These are phyloP conservation scores for Erigeron canadensis DNA, from an alignment of 129 eudicot species.

Conservation along the genomic window DNA sequence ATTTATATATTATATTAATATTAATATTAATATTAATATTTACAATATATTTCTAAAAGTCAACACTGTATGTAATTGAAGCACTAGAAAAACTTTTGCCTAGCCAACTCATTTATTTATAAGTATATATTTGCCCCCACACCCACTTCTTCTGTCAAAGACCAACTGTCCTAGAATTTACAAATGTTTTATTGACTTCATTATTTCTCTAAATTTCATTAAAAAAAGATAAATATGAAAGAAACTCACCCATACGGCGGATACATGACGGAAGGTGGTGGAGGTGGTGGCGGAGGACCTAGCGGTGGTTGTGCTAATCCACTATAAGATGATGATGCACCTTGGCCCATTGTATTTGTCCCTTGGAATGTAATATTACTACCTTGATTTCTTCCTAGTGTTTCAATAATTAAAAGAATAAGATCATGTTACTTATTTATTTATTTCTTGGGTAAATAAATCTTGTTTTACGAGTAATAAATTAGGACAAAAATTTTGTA, in stretches of 20 bases:
- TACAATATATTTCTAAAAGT: conserved; percentile 16
- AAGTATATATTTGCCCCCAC: conserved; percentile 33
- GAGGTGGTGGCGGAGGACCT: conserved; percentile 59
- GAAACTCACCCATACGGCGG: conserved; percentile 85
- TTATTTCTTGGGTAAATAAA: conserved; percentile 14
- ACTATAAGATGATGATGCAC: conserved; percentile 61
- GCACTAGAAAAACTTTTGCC: conserved; percentile 30
- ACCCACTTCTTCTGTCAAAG: conserved; percentile 38
- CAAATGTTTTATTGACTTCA: conserved; percentile 36
- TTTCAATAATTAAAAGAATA: background rate
- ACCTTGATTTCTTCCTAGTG: conserved; percentile 56
- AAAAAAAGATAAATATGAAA: background rate
- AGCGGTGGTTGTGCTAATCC: conserved; percentile 53
- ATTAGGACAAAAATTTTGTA: background rate
- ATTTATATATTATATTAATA: background rate
- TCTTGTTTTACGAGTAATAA: background rate
- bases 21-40: background rate
- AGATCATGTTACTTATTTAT: background rate
- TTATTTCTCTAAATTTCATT: conserved; percentile 23
- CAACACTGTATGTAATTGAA: conserved; percentile 31
- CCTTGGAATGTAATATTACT: conserved; percentile 49
- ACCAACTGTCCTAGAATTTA: conserved; percentile 37
- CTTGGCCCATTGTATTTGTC: conserved; percentile 37
- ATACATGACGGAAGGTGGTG: conserved; percentile 69
- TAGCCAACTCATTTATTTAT: conserved; percentile 38